Conservation (phyloP, 2,329 filamentous ascomycete species). For the Lasiodiplodia sp. region DNA sequence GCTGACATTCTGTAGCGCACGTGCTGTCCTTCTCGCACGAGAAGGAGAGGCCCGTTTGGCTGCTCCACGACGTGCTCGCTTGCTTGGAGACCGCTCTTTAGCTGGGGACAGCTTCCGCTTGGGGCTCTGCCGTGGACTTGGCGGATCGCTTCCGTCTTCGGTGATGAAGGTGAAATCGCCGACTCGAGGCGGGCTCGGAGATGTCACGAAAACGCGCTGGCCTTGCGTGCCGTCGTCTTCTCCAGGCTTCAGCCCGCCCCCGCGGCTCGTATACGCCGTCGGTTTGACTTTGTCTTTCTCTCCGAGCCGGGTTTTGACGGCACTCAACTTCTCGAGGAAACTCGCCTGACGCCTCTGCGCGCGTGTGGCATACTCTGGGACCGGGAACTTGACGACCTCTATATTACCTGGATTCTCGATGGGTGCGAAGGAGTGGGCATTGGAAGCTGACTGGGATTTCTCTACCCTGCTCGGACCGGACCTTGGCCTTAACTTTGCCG, state of each 20-base stretch:
- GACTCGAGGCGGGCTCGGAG: neutral
- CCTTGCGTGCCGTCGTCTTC: constrained; percentile 23
- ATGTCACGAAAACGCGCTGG: constrained; percentile 9
- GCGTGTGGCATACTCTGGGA: constrained; percentile 19
- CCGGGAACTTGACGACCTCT: constrained; percentile 5
- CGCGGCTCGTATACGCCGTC: constrained; percentile 20
- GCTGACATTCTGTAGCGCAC: constrained; percentile 3
- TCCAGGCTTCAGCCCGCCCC: neutral
- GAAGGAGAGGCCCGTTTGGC: constrained; percentile 1
- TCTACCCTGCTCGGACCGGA: constrained; percentile 32
- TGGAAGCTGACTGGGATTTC: constrained; percentile 87
- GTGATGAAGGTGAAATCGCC: constrained; percentile 25
- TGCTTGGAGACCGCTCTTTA: neutral
- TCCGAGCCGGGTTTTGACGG: constrained; percentile 27
- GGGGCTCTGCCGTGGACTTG: constrained; percentile 11
- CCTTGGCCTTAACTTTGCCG: constrained; percentile 63
- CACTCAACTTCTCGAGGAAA: constrained; percentile 23
- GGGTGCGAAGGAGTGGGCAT: constrained; percentile 46
- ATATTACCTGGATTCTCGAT: constrained; percentile 6
- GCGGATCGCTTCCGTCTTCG: constrained; percentile 21
- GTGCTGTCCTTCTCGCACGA: constrained; percentile 3
- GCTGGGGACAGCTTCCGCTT: neutral
- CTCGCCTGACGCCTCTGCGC: constrained; percentile 24
- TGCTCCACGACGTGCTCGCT: constrained; percentile 5
- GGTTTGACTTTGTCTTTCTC: constrained; percentile 24